Evolutionary conservation across 257 asterid genomes (phyloP).

Genomic region (Ophiorrhiza pumila): DNA sequence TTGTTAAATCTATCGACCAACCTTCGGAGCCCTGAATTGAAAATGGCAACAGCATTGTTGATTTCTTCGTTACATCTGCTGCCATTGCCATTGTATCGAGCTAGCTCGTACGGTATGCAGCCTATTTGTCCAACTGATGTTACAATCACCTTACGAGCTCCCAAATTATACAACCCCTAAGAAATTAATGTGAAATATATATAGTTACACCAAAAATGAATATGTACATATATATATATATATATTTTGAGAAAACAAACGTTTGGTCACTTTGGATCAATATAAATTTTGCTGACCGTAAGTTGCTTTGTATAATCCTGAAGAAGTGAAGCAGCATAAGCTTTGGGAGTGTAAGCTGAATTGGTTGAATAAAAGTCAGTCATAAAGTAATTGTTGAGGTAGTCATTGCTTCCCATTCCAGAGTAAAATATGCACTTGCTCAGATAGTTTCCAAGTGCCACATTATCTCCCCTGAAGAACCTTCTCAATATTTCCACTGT

Average conservation of each 20-base stretch:
- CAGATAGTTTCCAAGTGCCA: conserved; percentile 48
- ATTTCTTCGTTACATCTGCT: conserved; percentile 86
- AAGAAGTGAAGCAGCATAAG: conserved; percentile 71
- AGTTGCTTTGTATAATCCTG: conserved; percentile 63
- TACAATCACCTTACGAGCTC: conserved; percentile 78
- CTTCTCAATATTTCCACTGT: conserved; percentile 57
- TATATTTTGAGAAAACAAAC: no score
- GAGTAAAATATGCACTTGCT: conserved; percentile 70
- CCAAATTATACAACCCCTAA: conserved; percentile 62
- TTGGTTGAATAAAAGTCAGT: conserved; percentile 56
- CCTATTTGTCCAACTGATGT: conserved; percentile 74
- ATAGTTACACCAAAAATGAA: no score
- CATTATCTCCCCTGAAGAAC: conserved; percentile 52
- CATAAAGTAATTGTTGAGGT: conserved; percentile 91
- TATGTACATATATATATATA: no score
- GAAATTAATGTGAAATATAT: background rate
- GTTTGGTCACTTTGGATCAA: no score
- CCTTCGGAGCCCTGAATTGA: conserved; percentile 58
- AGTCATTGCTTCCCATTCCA: conserved; percentile 92
- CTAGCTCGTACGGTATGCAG: conserved; percentile 84
- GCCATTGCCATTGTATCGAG: conserved; percentile 58
- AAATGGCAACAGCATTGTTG: conserved; percentile 63
- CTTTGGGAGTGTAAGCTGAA: conserved; percentile 51
- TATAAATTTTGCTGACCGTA: conserved; percentile 30
- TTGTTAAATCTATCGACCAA: conserved; percentile 58